These are phyloP conservation scores for Plasmodium chabaudi DNA, from an alignment of 169 alveolate genomes.

Conservation along the genomic window DNA sequence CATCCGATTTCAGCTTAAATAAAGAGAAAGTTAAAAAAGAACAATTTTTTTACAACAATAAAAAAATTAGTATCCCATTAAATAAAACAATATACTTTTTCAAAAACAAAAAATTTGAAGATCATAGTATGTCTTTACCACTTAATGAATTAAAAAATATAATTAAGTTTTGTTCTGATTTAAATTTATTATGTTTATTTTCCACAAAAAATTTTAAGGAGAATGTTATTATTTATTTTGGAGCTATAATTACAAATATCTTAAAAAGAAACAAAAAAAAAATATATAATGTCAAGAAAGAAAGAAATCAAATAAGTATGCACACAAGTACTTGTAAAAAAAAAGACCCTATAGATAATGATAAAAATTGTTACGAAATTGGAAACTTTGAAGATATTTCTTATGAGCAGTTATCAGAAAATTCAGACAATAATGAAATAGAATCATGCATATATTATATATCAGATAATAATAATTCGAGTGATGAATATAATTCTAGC, in stretches of 20 bases:
- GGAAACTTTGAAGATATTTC: not conserved
- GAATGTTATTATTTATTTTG: slow-evolving; percentile 49
- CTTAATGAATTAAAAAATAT: slow-evolving; percentile 27
- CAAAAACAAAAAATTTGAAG: slow-evolving; percentile 55
- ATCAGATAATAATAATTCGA: slow-evolving; percentile 53
- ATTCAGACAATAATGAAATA: not conserved
- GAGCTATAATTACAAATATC: slow-evolving; percentile 38
- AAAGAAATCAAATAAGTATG: not conserved
- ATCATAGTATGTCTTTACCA: slow-evolving; percentile 57
- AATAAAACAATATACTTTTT: slow-evolving; percentile 55
- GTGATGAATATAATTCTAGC: slow-evolving; percentile 50
- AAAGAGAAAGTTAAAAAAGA: slow-evolving; percentile 59
- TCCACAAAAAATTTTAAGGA: slow-evolving; percentile 70
- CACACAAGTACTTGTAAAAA: not conserved
- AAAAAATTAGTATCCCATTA: slow-evolving; percentile 43
- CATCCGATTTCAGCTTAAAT: slow-evolving; percentile 44
- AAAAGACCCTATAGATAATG: not conserved
- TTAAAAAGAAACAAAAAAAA: slow-evolving; percentile 37
- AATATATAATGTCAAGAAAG: not conserved
- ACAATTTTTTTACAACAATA: slow-evolving; percentile 67
- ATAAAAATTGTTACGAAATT: not conserved
- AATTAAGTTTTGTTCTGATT: slow-evolving; percentile 62
- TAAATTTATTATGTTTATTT: slow-evolving; percentile 55
- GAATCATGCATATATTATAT: slow-evolving; percentile 24
- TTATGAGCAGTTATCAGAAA: not conserved